Base-by-base conservation (phyloP, 1,284 basidiomycete genomes). In the Ganoderma leucocontextum region DNA sequence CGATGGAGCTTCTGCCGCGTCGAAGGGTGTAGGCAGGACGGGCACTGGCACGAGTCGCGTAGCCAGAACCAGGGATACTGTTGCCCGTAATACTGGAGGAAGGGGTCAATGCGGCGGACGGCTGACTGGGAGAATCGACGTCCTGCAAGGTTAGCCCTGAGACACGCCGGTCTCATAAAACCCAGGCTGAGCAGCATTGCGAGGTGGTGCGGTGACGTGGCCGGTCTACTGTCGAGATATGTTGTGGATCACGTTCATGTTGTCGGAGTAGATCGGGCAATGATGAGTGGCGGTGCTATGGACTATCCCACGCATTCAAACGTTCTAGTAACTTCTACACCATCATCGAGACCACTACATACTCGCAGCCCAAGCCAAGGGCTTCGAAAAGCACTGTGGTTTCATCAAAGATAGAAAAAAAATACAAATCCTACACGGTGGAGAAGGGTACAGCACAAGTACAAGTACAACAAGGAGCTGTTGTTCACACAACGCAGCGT, bases 1-100 rank as follows among this genome's bases (percentile, higher is more conserved):
- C 87, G 82, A 76, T 92, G 91, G 1, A 95, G 83, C 72, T 89
- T 89, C 76, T 92, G 90, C 12, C 80, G 78, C 0, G 87, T 90
- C 2, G 82, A 82, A 0, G 86, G 83, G 72, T 91, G 86, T 1
- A 90, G 78, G 72, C 88, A 88, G 9, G 77, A 70, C 0, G 80
- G 75, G 70, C 88, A 88, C 44, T 82, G 82, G 72, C 89, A 91
- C 0, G 85, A 81, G 74, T 91, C 90, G 25, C 89, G 82, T 5
- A 92, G 83, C 79, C 84, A 82, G 69, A 81, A 74, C 65, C 76
- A 82, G 5, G 83, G 75, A 29, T 75, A 76, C 7, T 65, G 44
- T 7, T 49, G 63, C 10, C 73, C 75, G 35, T 75, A 74, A 70
- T 75, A 79, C 8, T 35, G 22, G 55, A 72, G 41, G 35, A 41